Evolutionary conservation across 2,329 filamentous ascomycete genomes (phyloP).

Genomic region (Venturia oleaginea): DNA sequence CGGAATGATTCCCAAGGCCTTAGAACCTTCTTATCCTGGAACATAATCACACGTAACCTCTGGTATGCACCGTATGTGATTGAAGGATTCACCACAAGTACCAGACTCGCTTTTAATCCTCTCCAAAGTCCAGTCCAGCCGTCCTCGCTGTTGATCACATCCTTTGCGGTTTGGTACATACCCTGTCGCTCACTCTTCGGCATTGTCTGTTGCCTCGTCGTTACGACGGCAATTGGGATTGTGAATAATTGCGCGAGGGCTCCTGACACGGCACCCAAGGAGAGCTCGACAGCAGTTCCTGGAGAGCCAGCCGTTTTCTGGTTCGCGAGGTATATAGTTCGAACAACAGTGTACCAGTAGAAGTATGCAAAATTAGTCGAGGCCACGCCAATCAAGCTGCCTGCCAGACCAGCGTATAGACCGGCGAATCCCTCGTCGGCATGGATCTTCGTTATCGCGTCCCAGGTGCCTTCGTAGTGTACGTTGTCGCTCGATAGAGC

Average conservation of each 20-base stretch:
- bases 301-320: slow-evolving; percentile 53
- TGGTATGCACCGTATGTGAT: slow-evolving; percentile 98
- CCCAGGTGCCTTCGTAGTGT: slow-evolving; percentile 80
- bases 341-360: slow-evolving; percentile 93
- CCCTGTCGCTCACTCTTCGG: slow-evolving; percentile 75
- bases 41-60: slow-evolving; percentile 67
- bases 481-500: slow-evolving; percentile 43
- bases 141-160: slow-evolving; percentile 85
- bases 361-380: slow-evolving; percentile 99
- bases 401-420: slow-evolving; percentile 81
- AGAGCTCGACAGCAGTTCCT: slow-evolving; percentile 72
- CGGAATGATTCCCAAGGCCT: slow-evolving; percentile 83
- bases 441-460: slow-evolving; percentile 79
- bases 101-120: slow-evolving; percentile 88
- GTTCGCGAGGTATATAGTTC: slow-evolving; percentile 63
- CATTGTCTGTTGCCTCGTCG: slow-evolving; percentile 92
- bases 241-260: slow-evolving; percentile 92
- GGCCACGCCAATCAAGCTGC: slow-evolving; percentile 80
- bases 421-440: slow-evolving; percentile 71
- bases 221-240: slow-evolving; percentile 91
- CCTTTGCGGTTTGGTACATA: slow-evolving; percentile 74
- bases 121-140: slow-evolving; percentile 86
- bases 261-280: slow-evolving; percentile 77
- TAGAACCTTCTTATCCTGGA: slow-evolving; percentile 65
- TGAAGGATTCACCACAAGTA: slow-evolving; percentile 89